These are phyloP conservation scores for Mollisiaceae sp. DNA, from an alignment of 2,329 filamentous ascomycete species.

Conservation along the genomic window DNA sequence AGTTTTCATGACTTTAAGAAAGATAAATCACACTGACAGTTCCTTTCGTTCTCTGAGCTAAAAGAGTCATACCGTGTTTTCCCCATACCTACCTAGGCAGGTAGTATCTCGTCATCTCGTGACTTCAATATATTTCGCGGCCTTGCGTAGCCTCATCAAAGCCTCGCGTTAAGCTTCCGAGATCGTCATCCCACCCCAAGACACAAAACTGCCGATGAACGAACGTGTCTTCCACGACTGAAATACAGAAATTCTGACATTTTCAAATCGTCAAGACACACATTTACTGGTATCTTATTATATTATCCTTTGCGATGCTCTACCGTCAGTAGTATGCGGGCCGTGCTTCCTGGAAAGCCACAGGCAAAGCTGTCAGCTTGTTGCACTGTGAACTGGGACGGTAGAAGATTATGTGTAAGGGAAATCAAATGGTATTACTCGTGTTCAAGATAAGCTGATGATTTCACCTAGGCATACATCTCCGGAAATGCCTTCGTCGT, in stretches of 20 bases:
- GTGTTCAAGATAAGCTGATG: conserved; percentile 20
- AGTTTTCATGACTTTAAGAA: neutral
- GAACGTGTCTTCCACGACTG: neutral
- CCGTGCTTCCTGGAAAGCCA: conserved; percentile 80
- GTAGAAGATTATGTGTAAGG: conserved; percentile 73
- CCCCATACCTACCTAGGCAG: neutral
- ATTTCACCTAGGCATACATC: conserved; percentile 72
- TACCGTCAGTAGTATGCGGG: conserved; percentile 65
- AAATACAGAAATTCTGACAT: neutral
- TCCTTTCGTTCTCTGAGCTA: neutral
- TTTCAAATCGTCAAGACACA: neutral
- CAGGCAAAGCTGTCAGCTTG: conserved; percentile 79
- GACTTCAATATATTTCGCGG: neutral
- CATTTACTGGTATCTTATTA: neutral
- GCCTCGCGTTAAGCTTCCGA: neutral
- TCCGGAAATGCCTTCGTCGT: conserved; percentile 88
- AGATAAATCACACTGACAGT: neutral
- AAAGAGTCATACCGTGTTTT: neutral
- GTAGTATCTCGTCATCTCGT: neutral
- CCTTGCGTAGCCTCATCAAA: conserved; percentile 14
- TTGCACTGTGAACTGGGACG: conserved; percentile 75
- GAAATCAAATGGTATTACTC: neutral
- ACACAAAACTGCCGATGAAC: conserved; percentile 6
- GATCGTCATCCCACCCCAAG: conserved; percentile 9
- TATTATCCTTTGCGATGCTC: conserved; percentile 26